Conservation (phyloP, 2,329 filamentous ascomycete species). For the Colletotrichum karsti region DNA sequence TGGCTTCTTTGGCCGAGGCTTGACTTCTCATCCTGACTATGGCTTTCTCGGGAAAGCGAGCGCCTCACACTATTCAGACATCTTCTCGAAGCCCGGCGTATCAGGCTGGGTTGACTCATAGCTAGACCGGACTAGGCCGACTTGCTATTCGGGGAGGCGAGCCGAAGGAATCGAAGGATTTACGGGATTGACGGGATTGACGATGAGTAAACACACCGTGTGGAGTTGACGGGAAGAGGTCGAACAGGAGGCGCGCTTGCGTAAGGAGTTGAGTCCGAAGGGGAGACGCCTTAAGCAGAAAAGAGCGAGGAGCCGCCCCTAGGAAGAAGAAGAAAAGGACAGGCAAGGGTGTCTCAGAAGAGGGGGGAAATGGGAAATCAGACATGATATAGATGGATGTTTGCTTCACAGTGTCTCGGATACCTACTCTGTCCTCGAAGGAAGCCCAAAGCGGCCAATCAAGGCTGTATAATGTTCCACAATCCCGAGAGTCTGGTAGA, state of each 20-base stretch:
- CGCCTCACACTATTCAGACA: not conserved
- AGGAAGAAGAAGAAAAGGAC: not conserved
- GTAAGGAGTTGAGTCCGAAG: not conserved
- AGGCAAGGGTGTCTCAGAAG: not conserved
- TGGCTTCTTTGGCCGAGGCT: not conserved
- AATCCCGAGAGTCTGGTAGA: conserved; percentile 9
- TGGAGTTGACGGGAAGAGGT: not conserved
- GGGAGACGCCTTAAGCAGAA: not conserved
- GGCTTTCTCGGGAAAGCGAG: not conserved
- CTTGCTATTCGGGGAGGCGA: not conserved
- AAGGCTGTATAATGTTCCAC: conserved; percentile 9
- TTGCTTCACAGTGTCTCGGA: conserved; percentile 24
- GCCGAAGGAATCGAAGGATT: not conserved
- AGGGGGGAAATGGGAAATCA: not conserved
- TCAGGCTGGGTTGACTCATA: not conserved
- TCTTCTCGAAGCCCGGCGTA: not conserved
- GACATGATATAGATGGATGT: conserved; percentile 16
- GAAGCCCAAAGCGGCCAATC: conserved; percentile 1
- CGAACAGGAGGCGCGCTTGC: not conserved
- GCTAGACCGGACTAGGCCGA: not conserved
- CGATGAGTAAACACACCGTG: not conserved
- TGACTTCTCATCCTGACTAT: not conserved
- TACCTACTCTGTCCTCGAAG: not conserved
- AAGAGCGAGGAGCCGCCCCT: not conserved
- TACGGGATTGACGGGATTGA: not conserved